phyloP scores from a whole-genome alignment of 2,329 filamentous ascomycete species.

The Capronia americana region DNA sequence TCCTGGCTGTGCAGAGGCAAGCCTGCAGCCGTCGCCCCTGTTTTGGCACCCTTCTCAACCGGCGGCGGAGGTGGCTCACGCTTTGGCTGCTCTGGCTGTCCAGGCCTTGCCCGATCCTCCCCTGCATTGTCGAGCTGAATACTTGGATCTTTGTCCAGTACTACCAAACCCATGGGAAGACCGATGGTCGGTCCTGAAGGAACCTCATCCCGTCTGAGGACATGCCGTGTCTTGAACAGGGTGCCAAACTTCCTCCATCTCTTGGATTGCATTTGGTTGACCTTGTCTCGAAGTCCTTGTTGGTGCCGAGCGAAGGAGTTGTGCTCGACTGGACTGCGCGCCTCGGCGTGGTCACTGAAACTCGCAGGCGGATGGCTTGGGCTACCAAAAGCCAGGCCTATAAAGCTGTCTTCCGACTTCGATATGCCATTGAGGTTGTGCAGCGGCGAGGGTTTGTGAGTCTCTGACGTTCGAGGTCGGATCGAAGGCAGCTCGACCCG shows the following conservation, averaged over 20 bases:
- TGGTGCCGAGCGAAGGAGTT: slow-evolving; percentile 19
- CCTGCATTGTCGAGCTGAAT: slow-evolving; percentile 2
- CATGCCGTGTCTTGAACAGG: slow-evolving; percentile 49
- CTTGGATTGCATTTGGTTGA: slow-evolving; percentile 41
- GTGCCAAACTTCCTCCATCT: slow-evolving; percentile 57
- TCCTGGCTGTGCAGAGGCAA: slow-evolving; percentile 12
- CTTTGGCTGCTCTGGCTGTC: slow-evolving; percentile 15
- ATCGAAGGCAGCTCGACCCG: slow-evolving; percentile 21
- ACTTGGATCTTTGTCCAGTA: slow-evolving; percentile 31
- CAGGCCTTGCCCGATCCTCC: slow-evolving; percentile 22
- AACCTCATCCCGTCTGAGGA: slow-evolving; percentile 26
- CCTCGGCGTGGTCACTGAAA: slow-evolving; percentile 18
- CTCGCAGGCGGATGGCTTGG: slow-evolving; percentile 53
- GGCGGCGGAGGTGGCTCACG: slow-evolving; percentile 17
- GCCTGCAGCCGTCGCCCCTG: not conserved
- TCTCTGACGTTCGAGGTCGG: slow-evolving; percentile 34
- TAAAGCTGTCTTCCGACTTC: slow-evolving; percentile 55
- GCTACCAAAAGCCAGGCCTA: slow-evolving; percentile 78
- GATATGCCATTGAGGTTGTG: slow-evolving; percentile 23
- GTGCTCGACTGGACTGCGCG: slow-evolving; percentile 13
- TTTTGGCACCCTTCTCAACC: slow-evolving; percentile 14
- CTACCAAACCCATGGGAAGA: slow-evolving; percentile 29
- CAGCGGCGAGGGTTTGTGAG: slow-evolving; percentile 22
- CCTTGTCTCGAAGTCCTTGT: slow-evolving; percentile 17
- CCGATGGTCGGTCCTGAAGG: slow-evolving; percentile 30